These are phyloP conservation scores for Rhodofomes roseus DNA, from an alignment of 1,284 basidiomycete species.

Conservation along the genomic window DNA sequence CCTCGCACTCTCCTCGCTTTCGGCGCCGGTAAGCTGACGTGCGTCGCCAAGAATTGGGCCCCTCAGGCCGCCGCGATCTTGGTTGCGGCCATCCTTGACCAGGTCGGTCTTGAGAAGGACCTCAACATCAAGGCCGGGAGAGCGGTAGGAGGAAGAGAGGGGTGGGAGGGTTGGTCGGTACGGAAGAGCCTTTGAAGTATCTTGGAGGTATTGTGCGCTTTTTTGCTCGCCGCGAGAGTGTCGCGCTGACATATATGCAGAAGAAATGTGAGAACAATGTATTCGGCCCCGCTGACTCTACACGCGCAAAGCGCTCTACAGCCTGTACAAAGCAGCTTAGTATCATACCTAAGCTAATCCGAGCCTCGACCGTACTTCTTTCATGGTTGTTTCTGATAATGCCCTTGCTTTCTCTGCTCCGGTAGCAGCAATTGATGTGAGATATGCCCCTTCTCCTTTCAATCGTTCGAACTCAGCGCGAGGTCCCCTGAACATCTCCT, in stretches of 20 bases:
- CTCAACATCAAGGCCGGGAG: slow-evolving; percentile 29
- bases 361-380: slow-evolving; percentile 60
- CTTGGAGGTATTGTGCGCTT: not conserved
- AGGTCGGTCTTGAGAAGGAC: slow-evolving; percentile 23
- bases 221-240: not conserved
- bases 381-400: slow-evolving; percentile 62
- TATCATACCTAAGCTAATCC: slow-evolving; percentile 43
- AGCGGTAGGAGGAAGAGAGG: slow-evolving; percentile 35
- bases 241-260: not conserved
- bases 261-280: not conserved
- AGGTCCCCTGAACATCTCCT: slow-evolving; percentile 66
- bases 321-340: no score
- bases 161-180: slow-evolving; percentile 40
- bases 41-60: slow-evolving; percentile 44
- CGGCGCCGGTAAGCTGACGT: slow-evolving; percentile 38
- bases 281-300: not conserved
- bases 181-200: not conserved
- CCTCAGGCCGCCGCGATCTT: slow-evolving; percentile 45
- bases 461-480: slow-evolving; percentile 69
- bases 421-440: slow-evolving; percentile 57
- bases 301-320: no score
- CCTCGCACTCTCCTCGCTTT: slow-evolving; percentile 36
- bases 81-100: slow-evolving; percentile 36
- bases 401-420: slow-evolving; percentile 67
- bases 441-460: slow-evolving; percentile 54